Evolutionary conservation across 2,329 filamentous ascomycete species (phyloP).

Genomic region (Fusarium sp.): DNA sequence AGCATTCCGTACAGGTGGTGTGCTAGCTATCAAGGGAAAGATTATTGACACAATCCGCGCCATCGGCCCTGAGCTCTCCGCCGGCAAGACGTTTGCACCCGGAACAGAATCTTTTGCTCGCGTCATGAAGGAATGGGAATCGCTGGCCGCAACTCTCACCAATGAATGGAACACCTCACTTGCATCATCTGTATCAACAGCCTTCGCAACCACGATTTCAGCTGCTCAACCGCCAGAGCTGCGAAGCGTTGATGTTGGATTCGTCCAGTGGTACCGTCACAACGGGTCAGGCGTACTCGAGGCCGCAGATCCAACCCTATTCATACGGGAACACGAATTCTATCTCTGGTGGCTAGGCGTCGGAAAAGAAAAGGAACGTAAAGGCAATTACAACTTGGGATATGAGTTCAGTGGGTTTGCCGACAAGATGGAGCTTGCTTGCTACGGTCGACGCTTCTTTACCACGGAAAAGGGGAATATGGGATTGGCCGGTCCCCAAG

Average conservation of each 20-base stretch:
- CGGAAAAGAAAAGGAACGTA: background rate
- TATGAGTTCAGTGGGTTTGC: background rate
- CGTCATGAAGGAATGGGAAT: slow-evolving; percentile 13
- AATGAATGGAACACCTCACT: background rate
- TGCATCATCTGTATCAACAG: background rate
- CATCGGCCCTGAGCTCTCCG: background rate
- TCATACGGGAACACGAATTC: slow-evolving; percentile 16
- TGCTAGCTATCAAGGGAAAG: slow-evolving; percentile 7
- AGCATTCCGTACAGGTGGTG: background rate
- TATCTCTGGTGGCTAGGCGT: slow-evolving; percentile 14
- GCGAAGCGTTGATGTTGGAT: background rate
- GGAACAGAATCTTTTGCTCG: background rate
- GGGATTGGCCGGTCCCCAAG: slow-evolving; percentile 1
- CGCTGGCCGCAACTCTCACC: background rate
- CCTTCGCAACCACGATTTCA: slow-evolving; percentile 1
- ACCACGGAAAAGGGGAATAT: slow-evolving; percentile 12
- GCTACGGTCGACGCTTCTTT: slow-evolving; percentile 16
- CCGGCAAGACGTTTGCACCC: background rate
- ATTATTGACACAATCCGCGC: background rate
- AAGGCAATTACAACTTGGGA: rapidly evolving
- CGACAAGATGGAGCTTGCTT: background rate
- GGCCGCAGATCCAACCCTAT: background rate
- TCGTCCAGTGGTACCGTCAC: slow-evolving; percentile 23
- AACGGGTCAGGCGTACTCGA: slow-evolving; percentile 10
- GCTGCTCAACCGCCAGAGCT: background rate